Percentiles rank a stretch among this genome's conserved stretches.
phyloP scores from a whole-genome alignment of 2,329 filamentous ascomycete genomes.

The Fusarium poae region DNA sequence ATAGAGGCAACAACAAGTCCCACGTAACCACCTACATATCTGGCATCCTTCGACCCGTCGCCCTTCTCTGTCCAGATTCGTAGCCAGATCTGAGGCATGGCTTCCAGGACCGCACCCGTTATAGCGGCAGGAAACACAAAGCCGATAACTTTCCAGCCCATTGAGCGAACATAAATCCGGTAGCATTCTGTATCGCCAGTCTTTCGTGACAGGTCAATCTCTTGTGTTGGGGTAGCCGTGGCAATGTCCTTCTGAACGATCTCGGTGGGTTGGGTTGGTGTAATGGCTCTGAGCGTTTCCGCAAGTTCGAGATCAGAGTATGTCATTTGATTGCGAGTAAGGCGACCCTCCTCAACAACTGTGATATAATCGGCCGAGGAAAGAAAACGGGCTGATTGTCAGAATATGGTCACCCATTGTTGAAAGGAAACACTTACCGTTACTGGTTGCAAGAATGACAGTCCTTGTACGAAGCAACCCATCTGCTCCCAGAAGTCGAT shows the following conservation, averaged over 20 bases:
- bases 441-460: conserved; percentile 44
- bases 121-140: conserved; percentile 32
- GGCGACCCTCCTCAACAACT: conserved; percentile 41
- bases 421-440: neutral
- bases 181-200: conserved; percentile 50
- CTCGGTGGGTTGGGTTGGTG: neutral
- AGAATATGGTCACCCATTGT: neutral
- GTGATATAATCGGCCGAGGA: conserved; percentile 46
- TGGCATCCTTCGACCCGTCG: conserved; percentile 32
- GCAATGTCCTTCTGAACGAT: neutral
- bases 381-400: conserved; percentile 44
- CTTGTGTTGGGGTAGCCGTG: neutral
- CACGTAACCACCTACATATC: conserved; percentile 45
- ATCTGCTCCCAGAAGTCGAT: conserved; percentile 55
- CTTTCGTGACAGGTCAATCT: conserved; percentile 47
- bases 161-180: conserved; percentile 47
- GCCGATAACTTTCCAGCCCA: conserved; percentile 42
- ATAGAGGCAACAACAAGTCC: conserved; percentile 39
- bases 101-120: conserved; percentile 30
- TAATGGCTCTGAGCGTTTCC: conserved; percentile 2
- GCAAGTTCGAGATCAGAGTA: conserved; percentile 36
- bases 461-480: conserved; percentile 59
- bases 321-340: conserved; percentile 44
- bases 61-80: conserved; percentile 47
- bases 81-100: conserved; percentile 50